phyloP scores from a whole-genome alignment of 306 rosid genomes.

The Neltuma alba region DNA sequence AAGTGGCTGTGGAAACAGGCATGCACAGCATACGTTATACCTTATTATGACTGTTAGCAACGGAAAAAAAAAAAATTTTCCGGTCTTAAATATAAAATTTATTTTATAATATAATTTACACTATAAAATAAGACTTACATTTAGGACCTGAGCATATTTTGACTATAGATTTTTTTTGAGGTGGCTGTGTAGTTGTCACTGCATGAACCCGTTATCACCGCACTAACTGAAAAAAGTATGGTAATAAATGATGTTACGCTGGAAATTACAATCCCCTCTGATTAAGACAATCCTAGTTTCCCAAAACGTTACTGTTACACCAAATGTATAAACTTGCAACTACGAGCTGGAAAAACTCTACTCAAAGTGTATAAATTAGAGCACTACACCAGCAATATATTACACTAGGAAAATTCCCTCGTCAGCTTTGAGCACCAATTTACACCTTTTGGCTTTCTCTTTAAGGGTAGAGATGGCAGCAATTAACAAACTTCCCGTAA shows the following conservation, averaged over 20 bases:
- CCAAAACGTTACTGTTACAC: not conserved
- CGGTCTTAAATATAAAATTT: no score
- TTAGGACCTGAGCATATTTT: no score
- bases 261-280: not conserved
- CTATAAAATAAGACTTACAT: no score
- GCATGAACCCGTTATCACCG: not conserved
- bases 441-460: constrained; percentile 13
- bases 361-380: not conserved
- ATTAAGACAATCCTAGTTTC: not conserved
- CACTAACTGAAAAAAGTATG: not conserved
- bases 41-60: no score
- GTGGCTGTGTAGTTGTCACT: not conserved
- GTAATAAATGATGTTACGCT: not conserved
- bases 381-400: constrained; percentile 22
- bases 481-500: constrained; percentile 9
- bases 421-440: constrained; percentile 25
- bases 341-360: not conserved
- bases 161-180: no score
- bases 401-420: not conserved
- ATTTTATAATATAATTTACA: no score
- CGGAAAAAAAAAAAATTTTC: no score
- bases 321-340: not conserved
- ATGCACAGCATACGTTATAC: not conserved
- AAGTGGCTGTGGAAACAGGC: not conserved
- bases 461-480: constrained; percentile 7